A percentile compares a stretch with the other conserved stretches of the same genome.
Evolutionary conservation across 257 asterid genomes (phyloP).

Genomic region (Nicotiana paniculata): DNA sequence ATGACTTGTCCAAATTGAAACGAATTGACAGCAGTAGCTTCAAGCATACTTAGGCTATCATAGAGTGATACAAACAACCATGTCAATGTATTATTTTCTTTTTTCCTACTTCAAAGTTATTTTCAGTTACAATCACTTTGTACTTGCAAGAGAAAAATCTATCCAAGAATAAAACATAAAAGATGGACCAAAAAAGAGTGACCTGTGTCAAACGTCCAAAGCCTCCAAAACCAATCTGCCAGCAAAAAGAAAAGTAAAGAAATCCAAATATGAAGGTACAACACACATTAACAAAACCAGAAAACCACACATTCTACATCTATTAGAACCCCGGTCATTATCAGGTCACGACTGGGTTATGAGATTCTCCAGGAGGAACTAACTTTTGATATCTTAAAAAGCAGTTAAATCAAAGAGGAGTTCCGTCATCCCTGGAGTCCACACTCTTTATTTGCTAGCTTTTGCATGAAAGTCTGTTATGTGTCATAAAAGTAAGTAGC

Average conservation of each 20-base stretch:
- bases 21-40: background rate
- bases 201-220: background rate
- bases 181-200: background rate
- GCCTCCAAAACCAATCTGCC: background rate
- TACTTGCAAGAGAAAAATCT: conserved; percentile 13
- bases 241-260: background rate
- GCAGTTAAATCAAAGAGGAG: background rate
- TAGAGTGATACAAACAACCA: background rate
- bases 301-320: conserved; percentile 2
- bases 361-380: conserved; percentile 2
- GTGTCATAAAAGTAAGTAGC: background rate
- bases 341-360: conserved; percentile 2
- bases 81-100: conserved; percentile 7
- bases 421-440: background rate
- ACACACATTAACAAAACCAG: conserved; percentile 12
- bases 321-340: background rate
- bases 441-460: background rate
- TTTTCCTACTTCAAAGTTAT: background rate
- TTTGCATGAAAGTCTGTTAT: background rate
- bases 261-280: background rate
- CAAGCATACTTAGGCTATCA: background rate
- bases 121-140: conserved; percentile 15
- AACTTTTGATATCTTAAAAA: conserved; percentile 4
- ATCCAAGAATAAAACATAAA: background rate
- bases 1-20: background rate